A percentile compares a stretch with the other conserved stretches of the same genome.
Evolutionary conservation across 768 basidiomycete genomes (phyloP).

Genomic region (Filobasidium floriforme): DNA sequence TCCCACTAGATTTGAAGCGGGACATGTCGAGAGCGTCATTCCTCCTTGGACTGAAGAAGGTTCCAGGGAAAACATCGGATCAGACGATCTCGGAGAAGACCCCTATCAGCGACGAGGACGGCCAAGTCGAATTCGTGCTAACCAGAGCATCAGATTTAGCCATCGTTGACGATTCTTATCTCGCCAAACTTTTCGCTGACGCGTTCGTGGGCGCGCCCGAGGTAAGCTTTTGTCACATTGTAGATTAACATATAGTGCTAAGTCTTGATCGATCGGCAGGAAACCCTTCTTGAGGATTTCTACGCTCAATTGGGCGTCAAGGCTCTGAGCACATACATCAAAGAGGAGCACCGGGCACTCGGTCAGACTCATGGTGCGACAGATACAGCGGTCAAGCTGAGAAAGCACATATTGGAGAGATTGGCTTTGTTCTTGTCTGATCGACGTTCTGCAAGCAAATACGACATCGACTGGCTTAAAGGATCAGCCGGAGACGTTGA

Average conservation of each 20-base stretch:
- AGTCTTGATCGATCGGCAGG: constrained; percentile 54
- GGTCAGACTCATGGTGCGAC: constrained; percentile 16
- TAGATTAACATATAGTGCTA: neutral
- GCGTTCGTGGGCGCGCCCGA: constrained; percentile 53
- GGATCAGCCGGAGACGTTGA: constrained; percentile 26
- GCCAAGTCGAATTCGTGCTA: constrained; percentile 27
- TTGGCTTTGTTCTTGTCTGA: constrained; percentile 88
- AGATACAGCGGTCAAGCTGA: constrained; percentile 27
- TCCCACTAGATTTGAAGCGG: constrained; percentile 50
- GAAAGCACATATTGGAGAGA: constrained; percentile 56
- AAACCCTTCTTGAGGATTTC: constrained; percentile 84
- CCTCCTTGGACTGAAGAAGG: constrained; percentile 54
- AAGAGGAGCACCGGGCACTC: constrained; percentile 59
- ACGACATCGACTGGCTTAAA: constrained; percentile 41
- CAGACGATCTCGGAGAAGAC: constrained; percentile 17
- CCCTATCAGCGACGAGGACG: neutral
- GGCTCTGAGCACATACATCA: constrained; percentile 63
- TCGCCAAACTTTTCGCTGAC: constrained; percentile 69
- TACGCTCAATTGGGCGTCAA: constrained; percentile 69
- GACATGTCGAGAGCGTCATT: constrained; percentile 66
- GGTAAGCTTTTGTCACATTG: constrained; percentile 22
- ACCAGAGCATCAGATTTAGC: constrained; percentile 33
- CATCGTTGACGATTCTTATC: constrained; percentile 77
- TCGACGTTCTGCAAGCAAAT: constrained; percentile 48
- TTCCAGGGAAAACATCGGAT: constrained; percentile 44